Conservation (phyloP, 2,329 filamentous ascomycete genomes). For the Albifimbria verrucaria region DNA sequence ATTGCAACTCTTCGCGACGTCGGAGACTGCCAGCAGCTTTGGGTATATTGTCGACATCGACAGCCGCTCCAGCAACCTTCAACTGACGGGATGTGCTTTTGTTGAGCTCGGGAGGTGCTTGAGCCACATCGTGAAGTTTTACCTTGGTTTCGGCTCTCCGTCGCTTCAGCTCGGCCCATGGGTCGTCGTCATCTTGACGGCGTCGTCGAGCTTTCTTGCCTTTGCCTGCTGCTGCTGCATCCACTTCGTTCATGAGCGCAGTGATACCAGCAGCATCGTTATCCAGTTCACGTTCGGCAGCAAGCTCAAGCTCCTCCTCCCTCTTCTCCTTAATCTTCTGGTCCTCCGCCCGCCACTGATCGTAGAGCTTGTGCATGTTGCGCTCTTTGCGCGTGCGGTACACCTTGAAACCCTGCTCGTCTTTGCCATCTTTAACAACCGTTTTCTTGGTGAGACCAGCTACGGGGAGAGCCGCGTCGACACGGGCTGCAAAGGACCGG, state of each 20-base stretch:
- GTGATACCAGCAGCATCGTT: constrained; percentile 50
- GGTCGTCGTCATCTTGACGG: constrained; percentile 62
- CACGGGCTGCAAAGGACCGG: constrained; percentile 75
- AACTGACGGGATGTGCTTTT: constrained; percentile 36
- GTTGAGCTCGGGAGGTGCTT: constrained; percentile 72
- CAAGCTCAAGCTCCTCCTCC: constrained; percentile 63
- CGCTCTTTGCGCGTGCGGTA: constrained; percentile 79
- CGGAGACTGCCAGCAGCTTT: constrained; percentile 36
- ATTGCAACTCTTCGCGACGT: constrained; percentile 36
- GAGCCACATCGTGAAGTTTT: constrained; percentile 58
- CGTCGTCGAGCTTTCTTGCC: constrained; percentile 41
- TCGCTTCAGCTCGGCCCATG: constrained; percentile 72
- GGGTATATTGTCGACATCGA: constrained; percentile 33
- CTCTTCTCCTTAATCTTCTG: constrained; percentile 59
- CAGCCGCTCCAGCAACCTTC: constrained; percentile 28
- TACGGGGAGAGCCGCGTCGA: constrained; percentile 80
- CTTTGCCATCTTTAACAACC: constrained; percentile 53
- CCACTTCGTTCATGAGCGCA: constrained; percentile 40
- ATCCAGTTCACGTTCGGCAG: constrained; percentile 61
- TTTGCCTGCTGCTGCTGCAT: constrained; percentile 26
- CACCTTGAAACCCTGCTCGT: constrained; percentile 62
- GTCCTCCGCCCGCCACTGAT: constrained; percentile 71
- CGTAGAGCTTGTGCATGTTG: constrained; percentile 75
- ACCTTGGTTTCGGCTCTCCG: constrained; percentile 56
- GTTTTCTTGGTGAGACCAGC: constrained; percentile 64